Conservation (phyloP, 345 rosid species). For the Aquilaria malaccensis region DNA sequence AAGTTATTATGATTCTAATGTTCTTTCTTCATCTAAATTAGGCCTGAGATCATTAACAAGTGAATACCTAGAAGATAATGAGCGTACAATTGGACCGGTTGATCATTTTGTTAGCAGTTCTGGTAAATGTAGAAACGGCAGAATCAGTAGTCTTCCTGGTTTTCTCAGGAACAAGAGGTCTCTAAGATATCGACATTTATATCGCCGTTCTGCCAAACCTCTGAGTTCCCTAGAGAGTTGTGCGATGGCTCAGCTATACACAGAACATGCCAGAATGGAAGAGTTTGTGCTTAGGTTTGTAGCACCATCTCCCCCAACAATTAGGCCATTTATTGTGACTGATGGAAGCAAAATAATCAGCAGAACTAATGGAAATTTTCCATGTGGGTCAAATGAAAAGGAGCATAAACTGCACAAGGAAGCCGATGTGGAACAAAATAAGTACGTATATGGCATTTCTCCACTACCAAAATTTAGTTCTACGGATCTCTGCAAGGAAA, state of each 20-base stretch:
- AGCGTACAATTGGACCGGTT: conserved; percentile 10
- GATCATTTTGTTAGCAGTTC: conserved; percentile 5
- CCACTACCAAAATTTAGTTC: conserved; percentile 37
- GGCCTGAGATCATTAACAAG: conserved; percentile 19
- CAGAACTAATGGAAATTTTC: conserved; percentile 27
- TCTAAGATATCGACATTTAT: conserved; percentile 31
- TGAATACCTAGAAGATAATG: conserved; percentile 20
- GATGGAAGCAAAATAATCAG: conserved; percentile 48
- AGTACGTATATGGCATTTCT: conserved; percentile 32
- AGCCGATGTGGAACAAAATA: conserved; percentile 13
- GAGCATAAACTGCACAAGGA: conserved; percentile 21
- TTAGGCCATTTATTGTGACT: conserved; percentile 54
- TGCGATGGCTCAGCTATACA: conserved; percentile 56
- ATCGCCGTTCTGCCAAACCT: conserved; percentile 32
- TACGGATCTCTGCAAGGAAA: conserved; percentile 26
- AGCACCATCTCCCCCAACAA: conserved; percentile 30
- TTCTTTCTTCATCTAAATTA: conserved; percentile 20
- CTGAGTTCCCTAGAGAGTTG: conserved; percentile 54
- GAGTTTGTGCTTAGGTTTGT: conserved; percentile 38
- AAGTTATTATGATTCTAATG: conserved; percentile 17
- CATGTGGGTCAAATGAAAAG: conserved; percentile 5
- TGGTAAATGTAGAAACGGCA: conserved; percentile 11
- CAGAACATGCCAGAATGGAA: conserved; percentile 36
- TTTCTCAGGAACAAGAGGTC: conserved; percentile 28
- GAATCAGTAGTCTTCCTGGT: conserved; percentile 19